Conservation (phyloP, 2,329 filamentous ascomycete species). For the Emmonsia crescens region DNA sequence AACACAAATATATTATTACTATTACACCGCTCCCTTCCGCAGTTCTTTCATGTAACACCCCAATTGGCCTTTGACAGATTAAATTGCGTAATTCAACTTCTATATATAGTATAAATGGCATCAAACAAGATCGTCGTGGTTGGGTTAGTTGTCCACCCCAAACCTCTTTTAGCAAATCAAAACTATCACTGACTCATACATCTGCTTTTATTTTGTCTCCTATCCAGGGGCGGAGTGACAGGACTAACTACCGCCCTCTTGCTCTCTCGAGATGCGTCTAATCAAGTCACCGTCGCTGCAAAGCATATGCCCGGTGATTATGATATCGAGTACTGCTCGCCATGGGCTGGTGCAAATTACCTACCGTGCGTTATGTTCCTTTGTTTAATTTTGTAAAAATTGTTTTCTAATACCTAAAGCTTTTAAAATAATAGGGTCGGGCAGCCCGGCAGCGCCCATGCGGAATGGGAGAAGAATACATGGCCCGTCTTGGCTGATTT, state of each 20-base stretch:
- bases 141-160: constrained; percentile 20
- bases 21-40: background rate
- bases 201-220: constrained; percentile 6
- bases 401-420: background rate
- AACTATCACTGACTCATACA: background rate
- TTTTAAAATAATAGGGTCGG: constrained; percentile 25
- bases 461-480: constrained; percentile 50
- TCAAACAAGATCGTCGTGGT: constrained; percentile 30
- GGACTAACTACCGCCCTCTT: constrained; percentile 55
- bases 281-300: constrained; percentile 60
- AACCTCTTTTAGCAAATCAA: too few species aligned
- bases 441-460: constrained; percentile 26
- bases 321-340: constrained; percentile 80
- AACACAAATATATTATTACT: background rate
- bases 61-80: background rate
- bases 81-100: background rate
- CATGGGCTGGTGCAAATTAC: constrained; percentile 78
- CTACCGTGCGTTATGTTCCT: constrained; percentile 47
- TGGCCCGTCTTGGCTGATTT: constrained; percentile 54
- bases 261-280: constrained; percentile 45
- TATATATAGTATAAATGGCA: constrained; percentile 17
- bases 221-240: constrained; percentile 50
- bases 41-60: background rate
- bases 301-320: constrained; percentile 94
- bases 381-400: background rate